These are phyloP conservation scores for Saccharomycopsis schoenii DNA, from an alignment of 805 yeast genomes.

Conservation along the genomic window DNA sequence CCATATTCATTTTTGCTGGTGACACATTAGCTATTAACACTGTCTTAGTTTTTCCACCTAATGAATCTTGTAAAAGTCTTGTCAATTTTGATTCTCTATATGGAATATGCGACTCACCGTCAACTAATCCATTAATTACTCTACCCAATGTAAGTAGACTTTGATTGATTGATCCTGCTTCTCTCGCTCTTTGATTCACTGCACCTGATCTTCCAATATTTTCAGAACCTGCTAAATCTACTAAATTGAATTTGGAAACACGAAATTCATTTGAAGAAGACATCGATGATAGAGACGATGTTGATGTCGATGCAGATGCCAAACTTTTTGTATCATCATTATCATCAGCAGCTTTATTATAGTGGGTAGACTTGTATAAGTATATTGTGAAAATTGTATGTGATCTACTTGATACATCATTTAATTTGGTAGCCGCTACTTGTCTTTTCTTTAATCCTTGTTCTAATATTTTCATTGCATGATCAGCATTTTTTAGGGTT, in stretches of 20 bases:
- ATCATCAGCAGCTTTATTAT: conserved; percentile 21
- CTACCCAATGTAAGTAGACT: conserved; percentile 80
- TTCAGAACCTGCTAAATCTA: conserved; percentile 94
- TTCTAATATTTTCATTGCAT: conserved; percentile 46
- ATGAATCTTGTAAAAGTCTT: conserved; percentile 61
- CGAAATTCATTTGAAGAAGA: conserved; percentile 27
- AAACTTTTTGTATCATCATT: background rate
- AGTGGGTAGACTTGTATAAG: conserved; percentile 30
- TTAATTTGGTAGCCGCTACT: conserved; percentile 66
- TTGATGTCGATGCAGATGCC: background rate
- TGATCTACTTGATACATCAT: conserved; percentile 64
- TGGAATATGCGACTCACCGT: conserved; percentile 63
- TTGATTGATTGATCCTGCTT: conserved; percentile 89
- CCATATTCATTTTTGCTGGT: conserved; percentile 67
- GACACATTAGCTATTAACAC: conserved; percentile 81
- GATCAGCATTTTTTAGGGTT: conserved; percentile 40
- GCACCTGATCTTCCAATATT: conserved; percentile 86
- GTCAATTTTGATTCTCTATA: conserved; percentile 78
- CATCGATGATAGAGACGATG: background rate
- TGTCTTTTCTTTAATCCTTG: conserved; percentile 51
- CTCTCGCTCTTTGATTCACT: conserved; percentile 73
- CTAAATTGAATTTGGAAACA: conserved; percentile 67
- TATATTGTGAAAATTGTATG: conserved; percentile 67
- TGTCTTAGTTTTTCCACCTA: conserved; percentile 85
- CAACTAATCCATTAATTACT: conserved; percentile 69